These are phyloP conservation scores for Butyriboletus loyo DNA, from an alignment of 768 basidiomycete genomes.

Conservation along the genomic window DNA sequence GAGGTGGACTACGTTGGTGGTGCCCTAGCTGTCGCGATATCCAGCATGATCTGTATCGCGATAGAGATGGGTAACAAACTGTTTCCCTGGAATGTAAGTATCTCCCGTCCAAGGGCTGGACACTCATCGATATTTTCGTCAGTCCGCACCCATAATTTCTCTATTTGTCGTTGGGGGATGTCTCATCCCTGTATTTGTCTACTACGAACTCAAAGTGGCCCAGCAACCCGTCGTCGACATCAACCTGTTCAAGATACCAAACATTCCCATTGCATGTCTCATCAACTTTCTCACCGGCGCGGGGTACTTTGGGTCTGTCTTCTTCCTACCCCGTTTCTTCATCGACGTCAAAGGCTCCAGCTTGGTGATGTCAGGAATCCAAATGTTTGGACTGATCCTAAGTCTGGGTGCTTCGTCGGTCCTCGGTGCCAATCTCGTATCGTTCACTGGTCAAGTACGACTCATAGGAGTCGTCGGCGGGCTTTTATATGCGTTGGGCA, in stretches of 20 bases:
- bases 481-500: slow-evolving; percentile 32
- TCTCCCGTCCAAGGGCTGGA: not conserved
- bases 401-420: slow-evolving; percentile 34
- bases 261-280: slow-evolving; percentile 35
- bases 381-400: slow-evolving; percentile 36
- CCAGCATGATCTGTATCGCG: slow-evolving; percentile 35
- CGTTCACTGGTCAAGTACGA: slow-evolving; percentile 31
- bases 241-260: slow-evolving; percentile 31
- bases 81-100: slow-evolving; percentile 34
- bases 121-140: slow-evolving; percentile 3
- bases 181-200: slow-evolving; percentile 35
- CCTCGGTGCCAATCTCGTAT: slow-evolving; percentile 33
- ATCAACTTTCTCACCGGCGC: slow-evolving; percentile 39
- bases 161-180: slow-evolving; percentile 29
- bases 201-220: slow-evolving; percentile 33
- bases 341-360: slow-evolving; percentile 35
- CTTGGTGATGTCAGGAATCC: slow-evolving; percentile 32
- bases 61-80: slow-evolving; percentile 39
- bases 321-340: slow-evolving; percentile 39
- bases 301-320: slow-evolving; percentile 36
- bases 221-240: slow-evolving; percentile 35
- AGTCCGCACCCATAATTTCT: slow-evolving; percentile 30
- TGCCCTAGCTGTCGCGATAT: slow-evolving; percentile 31
- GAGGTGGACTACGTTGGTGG: slow-evolving; percentile 35
- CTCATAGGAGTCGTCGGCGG: slow-evolving; percentile 31